Percentiles rank a stretch among this genome's conserved stretches.
phyloP scores from a whole-genome alignment of 331 rosid genomes.

The Quercus phellos region DNA sequence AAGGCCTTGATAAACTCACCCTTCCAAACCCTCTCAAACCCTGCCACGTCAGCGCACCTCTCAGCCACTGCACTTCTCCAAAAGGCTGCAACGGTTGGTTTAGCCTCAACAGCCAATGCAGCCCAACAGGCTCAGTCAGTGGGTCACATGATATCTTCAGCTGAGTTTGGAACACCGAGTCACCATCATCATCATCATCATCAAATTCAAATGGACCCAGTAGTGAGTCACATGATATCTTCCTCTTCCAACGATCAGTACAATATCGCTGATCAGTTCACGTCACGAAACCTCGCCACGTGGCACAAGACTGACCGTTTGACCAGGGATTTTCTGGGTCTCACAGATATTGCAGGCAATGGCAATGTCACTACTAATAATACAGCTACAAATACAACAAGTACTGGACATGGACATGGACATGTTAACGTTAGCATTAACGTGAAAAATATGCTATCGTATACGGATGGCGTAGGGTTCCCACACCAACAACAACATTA shows the following conservation, averaged over 20 bases:
- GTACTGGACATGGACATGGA: neutral
- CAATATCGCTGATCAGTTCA: conserved; percentile 29
- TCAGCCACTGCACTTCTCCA: conserved; percentile 93
- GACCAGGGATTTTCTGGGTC: conserved; percentile 90
- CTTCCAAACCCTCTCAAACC: conserved; percentile 26
- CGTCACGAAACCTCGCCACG: conserved; percentile 25
- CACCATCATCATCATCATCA: too few relatives aligned
- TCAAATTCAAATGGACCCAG: conserved; percentile 29
- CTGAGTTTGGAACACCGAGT: conserved; percentile 30
- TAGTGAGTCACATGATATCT: conserved; percentile 1
- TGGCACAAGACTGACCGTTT: conserved; percentile 50
- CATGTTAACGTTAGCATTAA: conserved; percentile 35
- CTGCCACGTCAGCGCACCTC: conserved; percentile 54
- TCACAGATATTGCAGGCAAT: conserved; percentile 34
- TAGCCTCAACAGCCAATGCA: conserved; percentile 25
- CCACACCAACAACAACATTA: conserved; percentile 15
- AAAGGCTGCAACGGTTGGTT: conserved; percentile 72
- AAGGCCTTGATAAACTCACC: conserved; percentile 42
- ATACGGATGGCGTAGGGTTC: conserved; percentile 46
- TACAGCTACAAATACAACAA: too few relatives aligned
- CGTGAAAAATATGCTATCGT: conserved; percentile 55
- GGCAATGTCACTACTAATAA: neutral
- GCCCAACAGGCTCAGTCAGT: conserved; percentile 28
- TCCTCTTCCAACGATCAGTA: conserved; percentile 11
- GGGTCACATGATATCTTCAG: conserved; percentile 37